These are phyloP conservation scores for Fusarium clavum DNA, from an alignment of 2,329 filamentous ascomycete species.

Conservation along the genomic window DNA sequence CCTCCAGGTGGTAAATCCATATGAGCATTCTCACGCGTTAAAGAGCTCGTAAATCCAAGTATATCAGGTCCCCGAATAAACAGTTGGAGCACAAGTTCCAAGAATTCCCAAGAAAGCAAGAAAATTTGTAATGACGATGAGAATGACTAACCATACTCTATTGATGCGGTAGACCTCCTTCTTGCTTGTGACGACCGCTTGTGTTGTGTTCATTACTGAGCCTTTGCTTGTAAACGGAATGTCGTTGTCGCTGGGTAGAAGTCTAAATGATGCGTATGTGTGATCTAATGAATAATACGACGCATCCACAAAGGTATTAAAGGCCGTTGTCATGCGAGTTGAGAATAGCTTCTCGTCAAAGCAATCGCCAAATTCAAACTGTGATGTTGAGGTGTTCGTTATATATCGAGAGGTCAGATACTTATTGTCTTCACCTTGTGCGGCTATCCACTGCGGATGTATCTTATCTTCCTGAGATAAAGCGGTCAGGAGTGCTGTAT, in stretches of 20 bases:
- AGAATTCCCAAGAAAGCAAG: conserved; percentile 5
- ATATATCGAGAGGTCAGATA: accelerated
- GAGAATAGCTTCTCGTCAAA: too few relatives aligned
- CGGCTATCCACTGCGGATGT: too few relatives aligned
- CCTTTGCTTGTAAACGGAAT: too few relatives aligned
- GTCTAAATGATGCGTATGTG: too few relatives aligned
- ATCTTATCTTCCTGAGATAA: accelerated
- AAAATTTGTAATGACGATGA: conserved; percentile 5
- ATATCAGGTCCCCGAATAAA: conserved; percentile 23
- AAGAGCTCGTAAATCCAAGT: conserved; percentile 21
- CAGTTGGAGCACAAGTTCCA: neutral
- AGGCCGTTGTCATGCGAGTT: accelerated
- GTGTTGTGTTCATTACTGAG: too few relatives aligned
- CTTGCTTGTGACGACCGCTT: accelerated
- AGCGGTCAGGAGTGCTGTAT: neutral
- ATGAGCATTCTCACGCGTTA: conserved; percentile 21
- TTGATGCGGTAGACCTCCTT: accelerated
- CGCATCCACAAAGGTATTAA: too few relatives aligned
- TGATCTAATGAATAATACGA: accelerated
- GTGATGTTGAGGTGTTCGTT: accelerated
- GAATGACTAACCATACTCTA: neutral
- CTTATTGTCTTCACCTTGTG: accelerated
- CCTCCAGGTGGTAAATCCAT: conserved; percentile 11
- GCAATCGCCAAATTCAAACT: accelerated
- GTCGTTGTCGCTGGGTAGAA: too few relatives aligned